Percentiles rank a stretch among this genome's conserved stretches.
Conservation (phyloP, 139 green algal genomes). For the Tetradesmus lagerheimii region DNA sequence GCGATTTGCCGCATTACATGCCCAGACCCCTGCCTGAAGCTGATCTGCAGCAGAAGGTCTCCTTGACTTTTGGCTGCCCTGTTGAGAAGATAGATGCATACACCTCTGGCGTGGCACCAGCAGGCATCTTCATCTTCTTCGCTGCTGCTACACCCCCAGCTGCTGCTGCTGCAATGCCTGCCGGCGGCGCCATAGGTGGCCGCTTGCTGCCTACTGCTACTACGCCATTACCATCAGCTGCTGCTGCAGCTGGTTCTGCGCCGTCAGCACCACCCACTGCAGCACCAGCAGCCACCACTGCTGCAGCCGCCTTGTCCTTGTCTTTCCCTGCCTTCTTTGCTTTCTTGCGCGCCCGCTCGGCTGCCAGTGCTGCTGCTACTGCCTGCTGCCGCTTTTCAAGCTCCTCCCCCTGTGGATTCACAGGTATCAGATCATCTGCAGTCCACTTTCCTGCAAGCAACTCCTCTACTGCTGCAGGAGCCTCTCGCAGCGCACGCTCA, state of each 20-base stretch:
- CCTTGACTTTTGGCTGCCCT: slow-evolving; percentile 48
- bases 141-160: slow-evolving; percentile 8
- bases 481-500: slow-evolving; percentile 86
- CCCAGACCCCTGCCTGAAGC: slow-evolving; percentile 18
- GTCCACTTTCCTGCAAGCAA: slow-evolving; percentile 50
- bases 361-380: slow-evolving; percentile 48
- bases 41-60: slow-evolving; percentile 61
- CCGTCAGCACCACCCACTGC: background rate
- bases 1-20: background rate
- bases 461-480: slow-evolving; percentile 61
- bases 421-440: slow-evolving; percentile 59
- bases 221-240: background rate
- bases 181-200: background rate
- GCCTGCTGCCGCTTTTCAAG: slow-evolving; percentile 53
- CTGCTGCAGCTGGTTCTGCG: background rate
- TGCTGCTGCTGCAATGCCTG: background rate
- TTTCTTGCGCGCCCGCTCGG: slow-evolving; percentile 49
- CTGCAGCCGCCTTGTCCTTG: slow-evolving; percentile 6
- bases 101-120: slow-evolving; percentile 51
- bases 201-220: slow-evolving; percentile 21
- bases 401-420: slow-evolving; percentile 74
- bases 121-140: slow-evolving; percentile 56
- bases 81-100: slow-evolving; percentile 58
- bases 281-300: background rate
- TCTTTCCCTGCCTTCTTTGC: slow-evolving; percentile 51